Conservation (phyloP, 108 stramenopile species). For the Cyclotella cryptica region DNA sequence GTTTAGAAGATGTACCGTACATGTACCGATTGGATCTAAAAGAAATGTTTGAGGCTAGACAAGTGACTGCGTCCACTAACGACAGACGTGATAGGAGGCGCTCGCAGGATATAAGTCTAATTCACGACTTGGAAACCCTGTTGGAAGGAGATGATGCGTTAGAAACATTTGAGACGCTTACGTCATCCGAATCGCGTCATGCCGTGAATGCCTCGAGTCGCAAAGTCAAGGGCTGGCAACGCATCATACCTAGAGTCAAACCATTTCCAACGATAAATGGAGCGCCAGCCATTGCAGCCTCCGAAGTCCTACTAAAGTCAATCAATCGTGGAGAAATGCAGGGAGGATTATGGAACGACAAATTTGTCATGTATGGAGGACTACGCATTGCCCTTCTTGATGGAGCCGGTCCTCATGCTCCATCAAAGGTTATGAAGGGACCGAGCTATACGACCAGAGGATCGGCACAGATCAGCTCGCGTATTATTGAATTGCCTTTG, state of each 20-base stretch:
- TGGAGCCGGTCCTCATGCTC: not conserved
- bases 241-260: conserved; percentile 51
- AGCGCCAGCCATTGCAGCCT: conserved; percentile 22
- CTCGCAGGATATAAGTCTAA: not conserved
- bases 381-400: conserved; percentile 35
- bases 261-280: conserved; percentile 18
- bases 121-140: not conserved
- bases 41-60: conserved; percentile 40
- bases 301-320: conserved; percentile 43
- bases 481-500: conserved; percentile 46
- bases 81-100: not conserved
- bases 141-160: not conserved
- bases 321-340: conserved; percentile 58
- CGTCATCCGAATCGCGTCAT: not conserved
- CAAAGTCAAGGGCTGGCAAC: conserved; percentile 48
- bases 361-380: conserved; percentile 59
- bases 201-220: not conserved
- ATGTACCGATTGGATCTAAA: conserved; percentile 45
- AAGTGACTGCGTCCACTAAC: not conserved
- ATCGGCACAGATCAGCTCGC: conserved; percentile 19
- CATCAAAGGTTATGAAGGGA: conserved; percentile 44
- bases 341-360: conserved; percentile 54
- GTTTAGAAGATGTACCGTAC: conserved; percentile 52
- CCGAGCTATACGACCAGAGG: not conserved
- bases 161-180: not conserved